Base-by-base conservation (phyloP, 345 rosid species). In the Lepidium sativum region DNA sequence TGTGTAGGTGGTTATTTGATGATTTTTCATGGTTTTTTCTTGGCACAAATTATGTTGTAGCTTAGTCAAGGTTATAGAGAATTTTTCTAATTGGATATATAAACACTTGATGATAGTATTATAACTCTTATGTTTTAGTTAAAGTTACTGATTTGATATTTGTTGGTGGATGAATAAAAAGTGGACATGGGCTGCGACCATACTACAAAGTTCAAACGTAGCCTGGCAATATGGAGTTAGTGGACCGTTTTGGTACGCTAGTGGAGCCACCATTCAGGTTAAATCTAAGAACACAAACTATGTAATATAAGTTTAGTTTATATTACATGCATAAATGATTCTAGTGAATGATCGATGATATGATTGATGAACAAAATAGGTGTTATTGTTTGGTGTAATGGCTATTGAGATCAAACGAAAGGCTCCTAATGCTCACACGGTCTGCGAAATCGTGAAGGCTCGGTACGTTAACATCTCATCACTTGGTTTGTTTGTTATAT, bases 111-210 rank as follows among this genome's bases (percentile, higher is more conserved):
- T 23, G 25, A 23, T 23, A 23, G 7, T 34, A 2, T 0, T 27
- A 25, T 50, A n/a, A 29, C 29, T 4, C 12, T 9, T 29, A 31
- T 4, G 15, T 8, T 1, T 15, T 18, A 34, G 13, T 15, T 16
- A 40, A 41, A 6, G n/a, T 34, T 13, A 23, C 12, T 66, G 37
- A 27, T 44, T 27, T 57, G 23, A 16, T 38, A 7, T 37, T 33
- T 50, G 42, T 45, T 18, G 51, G 54, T 66, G 0, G 23, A 17
- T 37, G 50, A 9, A 15, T 44, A 18, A 8, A 21, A 4, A 92
- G 98, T 92, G 98, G 98, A 92, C 98, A 23, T 92, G 95, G 98
- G 92, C 98, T 29, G 98, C 98, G 14, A 87, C 96, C n/a, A 89
- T 92, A 67, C 73, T 92, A 66, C 98, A 92, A 73, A 92, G 98